phyloP scores from a whole-genome alignment of 2,329 filamentous ascomycete genomes.

The Madurella mycetomatis region DNA sequence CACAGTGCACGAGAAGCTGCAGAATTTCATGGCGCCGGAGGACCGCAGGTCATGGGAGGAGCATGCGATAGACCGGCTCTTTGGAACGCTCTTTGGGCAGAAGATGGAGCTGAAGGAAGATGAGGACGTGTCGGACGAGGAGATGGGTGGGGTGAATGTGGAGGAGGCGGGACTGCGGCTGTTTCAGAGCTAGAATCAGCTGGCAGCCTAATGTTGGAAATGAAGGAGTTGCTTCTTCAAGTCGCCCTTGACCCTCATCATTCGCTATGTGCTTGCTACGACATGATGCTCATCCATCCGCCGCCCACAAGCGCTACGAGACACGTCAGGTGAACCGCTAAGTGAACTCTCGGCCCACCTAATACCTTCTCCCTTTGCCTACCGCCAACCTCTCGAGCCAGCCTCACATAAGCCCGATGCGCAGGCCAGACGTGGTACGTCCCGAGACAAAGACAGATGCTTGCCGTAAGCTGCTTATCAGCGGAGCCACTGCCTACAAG shows the following conservation, averaged over 20 bases:
- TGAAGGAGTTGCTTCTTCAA: background rate
- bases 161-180: slow-evolving; percentile 52
- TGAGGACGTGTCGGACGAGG: slow-evolving; percentile 43
- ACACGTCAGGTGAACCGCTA: slow-evolving; percentile 39
- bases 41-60: slow-evolving; percentile 77
- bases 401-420: slow-evolving; percentile 38
- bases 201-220: slow-evolving; percentile 1
- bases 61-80: slow-evolving; percentile 71
- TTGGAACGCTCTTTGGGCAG: slow-evolving; percentile 69
- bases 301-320: slow-evolving; percentile 33
- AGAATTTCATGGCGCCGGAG: slow-evolving; percentile 96
- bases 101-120: slow-evolving; percentile 62
- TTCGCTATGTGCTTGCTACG: background rate
- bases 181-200: slow-evolving; percentile 40
- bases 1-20: slow-evolving; percentile 92
- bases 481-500: slow-evolving; percentile 31
- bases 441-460: slow-evolving; percentile 39
- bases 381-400: slow-evolving; percentile 19
- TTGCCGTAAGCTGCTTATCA: slow-evolving; percentile 26
- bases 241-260: background rate
- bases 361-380: slow-evolving; percentile 28
- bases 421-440: slow-evolving; percentile 48
- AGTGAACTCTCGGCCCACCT: slow-evolving; percentile 45
- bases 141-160: slow-evolving; percentile 45
- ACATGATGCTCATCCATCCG: slow-evolving; percentile 14